Conservation (phyloP, 2,329 filamentous ascomycete species). For the Colletotrichum aenigma region DNA sequence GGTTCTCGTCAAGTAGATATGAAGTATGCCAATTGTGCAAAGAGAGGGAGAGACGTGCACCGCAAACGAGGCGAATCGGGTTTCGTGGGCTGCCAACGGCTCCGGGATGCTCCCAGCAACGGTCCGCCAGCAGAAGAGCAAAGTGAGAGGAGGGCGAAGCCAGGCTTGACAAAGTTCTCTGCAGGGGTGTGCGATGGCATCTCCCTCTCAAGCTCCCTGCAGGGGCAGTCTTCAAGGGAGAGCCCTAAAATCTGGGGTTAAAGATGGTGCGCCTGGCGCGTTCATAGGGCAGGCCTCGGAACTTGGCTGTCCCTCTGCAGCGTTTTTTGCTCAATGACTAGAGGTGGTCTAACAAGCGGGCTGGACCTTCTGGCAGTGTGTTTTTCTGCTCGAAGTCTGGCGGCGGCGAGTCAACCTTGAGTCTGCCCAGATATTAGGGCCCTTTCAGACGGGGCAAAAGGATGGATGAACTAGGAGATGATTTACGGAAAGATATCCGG, state of each 20-base stretch:
- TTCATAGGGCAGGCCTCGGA: not conserved
- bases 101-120: not conserved
- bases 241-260: constrained; percentile 2
- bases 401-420: not conserved
- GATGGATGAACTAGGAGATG: not conserved
- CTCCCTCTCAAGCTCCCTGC: not conserved
- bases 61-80: not conserved
- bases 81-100: not conserved
- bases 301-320: not conserved
- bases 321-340: not conserved
- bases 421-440: not conserved
- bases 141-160: not conserved
- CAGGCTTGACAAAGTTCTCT: not conserved
- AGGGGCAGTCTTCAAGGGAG: not conserved
- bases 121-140: not conserved
- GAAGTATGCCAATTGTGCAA: not conserved
- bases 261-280: not conserved
- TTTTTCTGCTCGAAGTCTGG: not conserved
- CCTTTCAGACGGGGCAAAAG: not conserved
- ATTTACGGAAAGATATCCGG: not conserved
- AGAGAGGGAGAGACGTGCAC: not conserved
- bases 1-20: not conserved
- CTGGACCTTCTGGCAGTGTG: not conserved
- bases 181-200: not conserved
- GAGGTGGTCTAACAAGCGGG: not conserved